Conservation (phyloP, 805 yeast genomes). For the Wickerhamiella hasegawae region DNA sequence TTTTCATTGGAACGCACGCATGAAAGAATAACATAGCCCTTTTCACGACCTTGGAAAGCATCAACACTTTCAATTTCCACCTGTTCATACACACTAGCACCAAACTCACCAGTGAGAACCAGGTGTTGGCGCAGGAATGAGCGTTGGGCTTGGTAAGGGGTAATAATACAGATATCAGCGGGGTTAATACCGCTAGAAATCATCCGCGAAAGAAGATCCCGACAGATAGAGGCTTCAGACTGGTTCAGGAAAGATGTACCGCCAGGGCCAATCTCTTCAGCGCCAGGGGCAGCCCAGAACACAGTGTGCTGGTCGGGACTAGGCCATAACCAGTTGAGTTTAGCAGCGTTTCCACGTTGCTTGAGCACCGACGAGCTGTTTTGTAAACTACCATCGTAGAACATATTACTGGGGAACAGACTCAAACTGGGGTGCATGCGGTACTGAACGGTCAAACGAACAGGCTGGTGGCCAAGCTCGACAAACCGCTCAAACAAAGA, state of each 20-base stretch:
- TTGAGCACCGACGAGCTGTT: constrained; percentile 46
- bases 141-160: constrained; percentile 88
- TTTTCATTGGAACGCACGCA: constrained; percentile 66
- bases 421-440: constrained; percentile 71
- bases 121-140: constrained; percentile 29
- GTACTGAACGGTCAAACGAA: constrained; percentile 61
- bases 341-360: constrained; percentile 57
- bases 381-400: constrained; percentile 45
- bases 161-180: constrained; percentile 60
- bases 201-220: constrained; percentile 38
- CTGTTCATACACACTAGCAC: too few relatives aligned
- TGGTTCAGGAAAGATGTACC: constrained; percentile 57
- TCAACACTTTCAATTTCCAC: constrained; percentile 43
- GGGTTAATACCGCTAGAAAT: constrained; percentile 35
- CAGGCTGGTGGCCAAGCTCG: constrained; percentile 30
- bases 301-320: too few relatives aligned
- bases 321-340: too few relatives aligned
- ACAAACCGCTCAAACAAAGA: constrained; percentile 76
- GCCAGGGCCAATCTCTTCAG: constrained; percentile 77
- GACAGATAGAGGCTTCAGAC: constrained; percentile 51
- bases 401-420: constrained; percentile 52
- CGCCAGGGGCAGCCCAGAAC: too few relatives aligned
- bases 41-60: constrained; percentile 94
- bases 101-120: constrained; percentile 63
- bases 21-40: constrained; percentile 66